These are phyloP conservation scores for Miscanthus lutarioriparius DNA, from an alignment of 176 grass and related monocot genomes.

Conservation along the genomic window DNA sequence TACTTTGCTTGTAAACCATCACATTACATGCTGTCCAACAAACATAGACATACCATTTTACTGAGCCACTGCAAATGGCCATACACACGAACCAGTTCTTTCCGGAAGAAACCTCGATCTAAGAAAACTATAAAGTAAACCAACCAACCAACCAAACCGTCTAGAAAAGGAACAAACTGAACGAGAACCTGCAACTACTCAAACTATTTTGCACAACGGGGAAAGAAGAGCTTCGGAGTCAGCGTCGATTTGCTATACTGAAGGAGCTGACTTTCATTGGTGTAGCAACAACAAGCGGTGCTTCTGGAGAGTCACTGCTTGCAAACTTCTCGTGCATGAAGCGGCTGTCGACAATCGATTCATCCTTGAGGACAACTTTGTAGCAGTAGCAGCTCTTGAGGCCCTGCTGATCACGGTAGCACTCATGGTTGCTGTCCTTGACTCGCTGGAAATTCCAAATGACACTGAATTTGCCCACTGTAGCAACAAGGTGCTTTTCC, in stretches of 20 bases:
- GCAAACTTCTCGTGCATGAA: conserved; percentile 96
- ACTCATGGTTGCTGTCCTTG: conserved; percentile 80
- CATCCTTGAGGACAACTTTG: conserved; percentile 79
- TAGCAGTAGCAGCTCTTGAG: conserved; percentile 99
- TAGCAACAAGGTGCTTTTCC: conserved; percentile 78
- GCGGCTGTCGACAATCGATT: conserved; percentile 86
- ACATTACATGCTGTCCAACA: background rate
- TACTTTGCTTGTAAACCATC: background rate
- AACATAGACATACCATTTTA: background rate
- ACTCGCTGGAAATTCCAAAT: conserved; percentile 90
- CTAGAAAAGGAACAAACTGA: background rate
- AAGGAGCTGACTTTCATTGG: conserved; percentile 88
- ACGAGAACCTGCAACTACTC: conserved; percentile 8
- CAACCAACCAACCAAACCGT: background rate
- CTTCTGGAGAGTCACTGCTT: conserved; percentile 55
- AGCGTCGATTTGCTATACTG: conserved; percentile 45
- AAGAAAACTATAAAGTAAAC: background rate
- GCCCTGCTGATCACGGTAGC: conserved; percentile 81
- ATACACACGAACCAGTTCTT: background rate
- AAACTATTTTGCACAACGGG: background rate
- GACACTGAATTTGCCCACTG: conserved; percentile 87
- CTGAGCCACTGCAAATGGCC: background rate
- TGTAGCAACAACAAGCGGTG: conserved; percentile 81
- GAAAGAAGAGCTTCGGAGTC: background rate
- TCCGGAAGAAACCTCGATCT: background rate